Base-by-base conservation (phyloP, 2,329 filamentous ascomycete species). In the Claviceps fusiformis region DNA sequence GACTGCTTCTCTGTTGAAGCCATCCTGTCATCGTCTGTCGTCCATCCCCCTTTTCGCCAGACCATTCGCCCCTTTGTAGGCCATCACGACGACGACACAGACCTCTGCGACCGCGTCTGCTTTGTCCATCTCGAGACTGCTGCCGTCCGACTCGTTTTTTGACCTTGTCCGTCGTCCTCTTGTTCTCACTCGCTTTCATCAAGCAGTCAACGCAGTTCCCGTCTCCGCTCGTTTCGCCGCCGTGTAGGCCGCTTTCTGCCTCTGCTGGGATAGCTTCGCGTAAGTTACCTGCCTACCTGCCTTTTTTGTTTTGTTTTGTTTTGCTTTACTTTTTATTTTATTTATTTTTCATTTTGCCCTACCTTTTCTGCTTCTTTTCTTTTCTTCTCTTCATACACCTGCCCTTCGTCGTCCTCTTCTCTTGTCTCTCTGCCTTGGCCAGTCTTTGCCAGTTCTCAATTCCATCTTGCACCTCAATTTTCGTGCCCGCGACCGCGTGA, bases 231-330 rank as follows among this genome's bases (percentile, higher is more conserved):
- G 54, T 48, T 49, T 51, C 56, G 60, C 61, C 58, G 62, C 56
- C 56, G 46, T 54, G 54, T 44, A 54, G 59, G 53, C 53, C 50
- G 58, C 55, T 52, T 52, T 52, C 52, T 55, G 53, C 46, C 44
- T 33, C 37, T 54, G 68, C 68, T 69, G 69, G 66, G 68, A 71
- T 71, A 67, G 67, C 69, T 71, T 71, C 54, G 45, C 50, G 56
- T 57, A 54, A 52, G 57, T 55, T 3, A 24, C 3, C 24, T 27
- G 43, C 13, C 45, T 45, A 52, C 43, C 29, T 55, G 52, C 46
- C 37, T 56, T 48, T 52, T 54, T 27, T 58, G 61, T 54, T 53
- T 45, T 59, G 1, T 35, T 33, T 49, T n/a, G 31, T n/a, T 35
- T 33, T 35, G 5, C 13, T n/a, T 39, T 50, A 8, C 9, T 37